Evolutionary conservation across 2,329 filamentous ascomycete genomes (phyloP).

Genomic region (Penicillium brasilianum): DNA sequence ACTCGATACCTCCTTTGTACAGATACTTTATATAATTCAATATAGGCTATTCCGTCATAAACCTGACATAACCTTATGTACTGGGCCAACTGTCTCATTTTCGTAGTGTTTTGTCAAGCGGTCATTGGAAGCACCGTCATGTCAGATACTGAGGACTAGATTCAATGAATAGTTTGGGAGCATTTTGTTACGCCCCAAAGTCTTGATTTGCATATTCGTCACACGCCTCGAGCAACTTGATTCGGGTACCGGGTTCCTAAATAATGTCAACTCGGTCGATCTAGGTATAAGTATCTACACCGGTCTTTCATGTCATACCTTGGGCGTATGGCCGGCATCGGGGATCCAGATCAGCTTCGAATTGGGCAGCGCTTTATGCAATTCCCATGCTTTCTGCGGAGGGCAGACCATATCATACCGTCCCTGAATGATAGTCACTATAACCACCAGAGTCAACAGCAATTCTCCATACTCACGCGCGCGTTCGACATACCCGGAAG

Average conservation of each 20-base stretch:
- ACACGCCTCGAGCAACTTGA: slow-evolving; percentile 13
- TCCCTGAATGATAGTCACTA: slow-evolving; percentile 50
- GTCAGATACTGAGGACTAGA: background rate
- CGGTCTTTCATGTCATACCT: slow-evolving; percentile 17
- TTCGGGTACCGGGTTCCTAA: slow-evolving; percentile 17
- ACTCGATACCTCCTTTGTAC: slow-evolving; percentile 27
- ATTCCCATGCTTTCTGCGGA: slow-evolving; percentile 49
- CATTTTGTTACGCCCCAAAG: slow-evolving; percentile 28
- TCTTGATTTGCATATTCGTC: slow-evolving; percentile 7
- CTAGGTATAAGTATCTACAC: background rate
- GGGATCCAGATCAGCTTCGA: slow-evolving; percentile 39
- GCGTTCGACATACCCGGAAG: slow-evolving; percentile 37
- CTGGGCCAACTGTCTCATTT: background rate
- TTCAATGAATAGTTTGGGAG: slow-evolving; percentile 27
- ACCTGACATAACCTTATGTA: background rate
- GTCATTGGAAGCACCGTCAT: too few species aligned
- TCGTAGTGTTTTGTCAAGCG: too few species aligned
- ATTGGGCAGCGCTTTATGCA: slow-evolving; percentile 47
- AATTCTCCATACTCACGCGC: background rate
- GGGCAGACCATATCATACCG: slow-evolving; percentile 55
- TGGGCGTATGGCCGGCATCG: slow-evolving; percentile 43
- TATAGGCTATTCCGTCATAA: background rate
- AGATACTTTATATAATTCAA: slow-evolving; percentile 8
- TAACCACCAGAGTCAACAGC: background rate
- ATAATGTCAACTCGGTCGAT: background rate